phyloP scores from a whole-genome alignment of 2,329 filamentous ascomycete genomes.

The Byssoonygena ceratinophila region DNA sequence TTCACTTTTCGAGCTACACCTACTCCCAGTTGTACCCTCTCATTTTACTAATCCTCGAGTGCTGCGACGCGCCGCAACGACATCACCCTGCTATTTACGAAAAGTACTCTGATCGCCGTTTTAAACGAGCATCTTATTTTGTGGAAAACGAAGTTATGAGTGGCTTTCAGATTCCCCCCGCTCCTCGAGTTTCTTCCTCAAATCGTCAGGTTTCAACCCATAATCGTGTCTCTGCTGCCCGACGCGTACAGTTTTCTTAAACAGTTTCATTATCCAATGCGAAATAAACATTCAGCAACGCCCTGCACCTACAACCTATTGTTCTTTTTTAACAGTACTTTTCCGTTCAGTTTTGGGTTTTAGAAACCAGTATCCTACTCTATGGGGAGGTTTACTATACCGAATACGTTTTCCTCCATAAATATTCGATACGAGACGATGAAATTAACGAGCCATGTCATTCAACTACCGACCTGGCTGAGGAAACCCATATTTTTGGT shows the following conservation, averaged over 20 bases:
- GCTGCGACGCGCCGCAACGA: constrained; percentile 66
- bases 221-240: not conserved
- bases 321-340: not conserved
- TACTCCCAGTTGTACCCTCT: constrained; percentile 70
- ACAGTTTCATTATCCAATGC: not conserved
- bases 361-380: not conserved
- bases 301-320: not conserved
- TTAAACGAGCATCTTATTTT: constrained; percentile 71
- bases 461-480: not conserved
- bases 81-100: constrained; percentile 84
- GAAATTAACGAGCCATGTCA: constrained; percentile 3
- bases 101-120: constrained; percentile 81
- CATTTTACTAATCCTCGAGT: constrained; percentile 70
- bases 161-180: constrained; percentile 44
- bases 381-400: too few species aligned
- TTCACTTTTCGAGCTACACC: constrained; percentile 90
- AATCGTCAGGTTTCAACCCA: not conserved
- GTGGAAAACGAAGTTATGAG: constrained; percentile 63
- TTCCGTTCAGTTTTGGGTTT: not conserved
- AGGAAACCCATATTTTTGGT: not conserved
- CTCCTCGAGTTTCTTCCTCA: constrained; percentile 16
- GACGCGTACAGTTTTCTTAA: not conserved
- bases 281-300: not conserved
- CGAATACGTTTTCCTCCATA: not conserved
- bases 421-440: not conserved